Evolutionary conservation across 192 early-diverging fungal species (phyloP), one percentile per base, ranked within the genome.

Genomic region (Gaertneriomyces sp.): DNA sequence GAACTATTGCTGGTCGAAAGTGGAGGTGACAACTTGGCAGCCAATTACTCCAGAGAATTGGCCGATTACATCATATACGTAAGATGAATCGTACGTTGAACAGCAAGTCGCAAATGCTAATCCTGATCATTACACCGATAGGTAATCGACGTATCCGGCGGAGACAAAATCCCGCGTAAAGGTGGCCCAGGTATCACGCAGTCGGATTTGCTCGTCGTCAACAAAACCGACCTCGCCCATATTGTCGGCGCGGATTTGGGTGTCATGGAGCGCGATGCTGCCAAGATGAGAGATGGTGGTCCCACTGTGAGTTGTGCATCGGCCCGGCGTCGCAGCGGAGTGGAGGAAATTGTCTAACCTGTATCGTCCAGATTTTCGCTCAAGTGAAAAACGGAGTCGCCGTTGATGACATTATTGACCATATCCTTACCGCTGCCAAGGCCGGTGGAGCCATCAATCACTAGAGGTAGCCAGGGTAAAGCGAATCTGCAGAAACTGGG

Each of bases 151-250:
- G 94, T 96, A 41, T 91, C 92, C 43, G 94, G 95, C 64, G 95
- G 95, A 53, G 94, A 96, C 73, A 98, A 98, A 75, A 88, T 98
- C 46, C 95, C 95, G 49, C 85, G 95, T 43, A 98, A 98, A 81
- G 95, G 95, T 55, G 95, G 95, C 6, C 93, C 93, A n/a, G 95
- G 95, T 61, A 98, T 96, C 62, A 96, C 93, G 6, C 91, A 95
- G 73, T 92, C 90, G 61, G 95, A 98, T 66, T 81, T 98, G 44
- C 80, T 98, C 40, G 83, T 98, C 41, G 88, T 98, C 72, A 98
- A 98, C 79, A 98, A 98, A 86, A 96, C 93, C 5, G 95, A 98
- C 73, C 72, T 98, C 25, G 95, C 95, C 20, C 75, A 79, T 43
- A 86, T 88, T 43, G 88, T 98, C 8, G 95, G 95, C 9, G 93